phyloP scores from a whole-genome alignment of 2,329 filamentous ascomycete genomes.

The Fusarium sp. region DNA sequence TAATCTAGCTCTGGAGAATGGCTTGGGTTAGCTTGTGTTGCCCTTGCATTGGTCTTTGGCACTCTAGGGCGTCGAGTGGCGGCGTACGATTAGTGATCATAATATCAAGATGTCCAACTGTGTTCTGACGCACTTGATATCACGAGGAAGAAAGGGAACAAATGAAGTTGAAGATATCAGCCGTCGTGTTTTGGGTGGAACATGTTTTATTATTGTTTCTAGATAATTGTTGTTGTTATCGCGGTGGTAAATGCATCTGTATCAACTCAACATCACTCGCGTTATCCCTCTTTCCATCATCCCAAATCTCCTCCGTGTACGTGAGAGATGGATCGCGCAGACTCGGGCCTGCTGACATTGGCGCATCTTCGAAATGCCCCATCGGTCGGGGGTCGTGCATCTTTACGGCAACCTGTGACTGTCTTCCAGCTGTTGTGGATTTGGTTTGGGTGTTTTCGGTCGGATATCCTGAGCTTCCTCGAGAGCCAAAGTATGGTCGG shows the following conservation, averaged over 20 bases:
- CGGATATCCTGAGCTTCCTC: background rate
- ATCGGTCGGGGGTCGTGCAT: background rate
- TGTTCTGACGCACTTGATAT: background rate
- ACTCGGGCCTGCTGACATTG: background rate
- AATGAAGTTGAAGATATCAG: too few relatives aligned
- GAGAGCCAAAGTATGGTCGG: slow-evolving; percentile 28
- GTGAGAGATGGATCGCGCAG: background rate
- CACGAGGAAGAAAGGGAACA: too few relatives aligned
- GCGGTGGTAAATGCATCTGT: background rate
- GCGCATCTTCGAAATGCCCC: background rate
- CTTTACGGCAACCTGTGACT: background rate
- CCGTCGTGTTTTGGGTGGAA: background rate
- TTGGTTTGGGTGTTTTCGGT: background rate
- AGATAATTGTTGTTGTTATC: background rate
- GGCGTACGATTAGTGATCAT: background rate
- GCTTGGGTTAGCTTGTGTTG: background rate
- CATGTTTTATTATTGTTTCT: background rate
- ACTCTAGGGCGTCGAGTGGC: background rate
- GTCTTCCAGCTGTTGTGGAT: background rate
- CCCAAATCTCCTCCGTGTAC: background rate
- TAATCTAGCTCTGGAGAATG: background rate
- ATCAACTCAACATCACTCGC: slow-evolving; percentile 20
- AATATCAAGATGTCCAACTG: background rate
- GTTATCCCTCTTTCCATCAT: background rate
- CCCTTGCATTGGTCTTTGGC: background rate